phyloP scores from a whole-genome alignment of 192 early-diverging fungal genomes.

The Gonapodya sp. region DNA sequence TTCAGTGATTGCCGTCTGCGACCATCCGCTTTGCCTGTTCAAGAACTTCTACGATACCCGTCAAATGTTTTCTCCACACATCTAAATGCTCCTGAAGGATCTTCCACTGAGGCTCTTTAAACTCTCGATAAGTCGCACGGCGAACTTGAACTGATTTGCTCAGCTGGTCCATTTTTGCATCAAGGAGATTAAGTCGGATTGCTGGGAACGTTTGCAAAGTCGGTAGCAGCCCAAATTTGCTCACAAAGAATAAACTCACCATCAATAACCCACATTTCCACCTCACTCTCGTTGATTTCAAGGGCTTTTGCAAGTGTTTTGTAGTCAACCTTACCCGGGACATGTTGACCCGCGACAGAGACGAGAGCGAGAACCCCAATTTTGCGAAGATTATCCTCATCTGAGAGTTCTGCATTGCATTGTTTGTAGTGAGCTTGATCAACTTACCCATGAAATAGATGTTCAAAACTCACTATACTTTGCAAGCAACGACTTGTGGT shows the following conservation, averaged over 20 bases:
- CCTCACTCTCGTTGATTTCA: slow-evolving; percentile 64
- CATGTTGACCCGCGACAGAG: slow-evolving; percentile 58
- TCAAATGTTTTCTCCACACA: slow-evolving; percentile 71
- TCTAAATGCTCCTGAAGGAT: slow-evolving; percentile 52
- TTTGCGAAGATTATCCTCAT: slow-evolving; percentile 33
- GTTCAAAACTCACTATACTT: slow-evolving; percentile 36
- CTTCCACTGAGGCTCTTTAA: slow-evolving; percentile 76
- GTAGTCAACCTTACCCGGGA: slow-evolving; percentile 61
- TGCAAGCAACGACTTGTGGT: slow-evolving; percentile 39
- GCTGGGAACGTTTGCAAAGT: slow-evolving; percentile 15
- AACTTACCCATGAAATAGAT: too few species aligned
- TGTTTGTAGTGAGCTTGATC: not conserved
- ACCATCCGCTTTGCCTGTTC: slow-evolving; percentile 70
- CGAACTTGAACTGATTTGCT: slow-evolving; percentile 67
- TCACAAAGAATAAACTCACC: slow-evolving; percentile 20
- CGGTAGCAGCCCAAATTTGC: not conserved
- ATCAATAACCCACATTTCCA: slow-evolving; percentile 94
- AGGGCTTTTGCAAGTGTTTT: slow-evolving; percentile 61
- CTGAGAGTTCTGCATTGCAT: slow-evolving; percentile 7
- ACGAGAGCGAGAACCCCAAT: slow-evolving; percentile 80
- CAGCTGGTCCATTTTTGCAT: slow-evolving; percentile 92
- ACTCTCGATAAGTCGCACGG: slow-evolving; percentile 75
- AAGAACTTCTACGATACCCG: slow-evolving; percentile 75
- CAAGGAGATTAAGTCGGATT: slow-evolving; percentile 82
- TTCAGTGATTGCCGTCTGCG: too few species aligned